Base-by-base conservation (phyloP, 352 stramenopile genomes). In the Phytophthora sojae region DNA sequence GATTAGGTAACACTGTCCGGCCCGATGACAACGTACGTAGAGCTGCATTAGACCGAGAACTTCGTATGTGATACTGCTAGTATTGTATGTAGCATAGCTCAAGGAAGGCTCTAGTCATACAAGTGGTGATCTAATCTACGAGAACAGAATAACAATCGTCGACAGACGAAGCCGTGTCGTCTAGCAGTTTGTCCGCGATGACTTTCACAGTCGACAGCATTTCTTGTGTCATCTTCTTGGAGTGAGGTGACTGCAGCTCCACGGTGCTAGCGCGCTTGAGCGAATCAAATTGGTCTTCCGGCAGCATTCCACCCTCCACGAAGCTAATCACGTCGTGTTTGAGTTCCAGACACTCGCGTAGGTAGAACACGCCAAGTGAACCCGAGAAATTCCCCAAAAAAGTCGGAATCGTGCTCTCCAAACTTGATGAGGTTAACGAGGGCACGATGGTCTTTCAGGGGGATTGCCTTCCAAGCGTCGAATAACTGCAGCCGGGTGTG, bases 301-400 rank as follows among this genome's bases (percentile, higher is more conserved):
- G 6, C 0, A 58, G 17, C 30, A 66, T 39, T 4, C 59, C 59
- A 15, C 59, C 59, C 32, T 66, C 59, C 3, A 66, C 59, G 9
- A 66, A 53, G 7, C 15, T 56, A 1, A 35, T 53, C 59, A 66
- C 29, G 35, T 66, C 32, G 19, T 59, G 59, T 15, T 66, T 58
- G 15, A 58, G 8, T 23, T 52, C 30, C 47, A 66, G 37, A 57
- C 59, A 66, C 59, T 58, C 59, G 12, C 59, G 59, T 12, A 66
- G 35, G 37, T 58, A 66, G 2, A 66, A 58, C 21, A 15, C 11
- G n/a, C 54, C 50, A 23, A 66, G 59, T 1, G 59, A 17, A 8
- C 59, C 59, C 5, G 7, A 14, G 21, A 66, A n/a, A n/a, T n/a
- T 63, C 59, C 1, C 8, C 19, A 37, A 59, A 58, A 23, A 66